Conservation (phyloP, 2,329 filamentous ascomycete genomes). For the Pseudocercospora musae region DNA sequence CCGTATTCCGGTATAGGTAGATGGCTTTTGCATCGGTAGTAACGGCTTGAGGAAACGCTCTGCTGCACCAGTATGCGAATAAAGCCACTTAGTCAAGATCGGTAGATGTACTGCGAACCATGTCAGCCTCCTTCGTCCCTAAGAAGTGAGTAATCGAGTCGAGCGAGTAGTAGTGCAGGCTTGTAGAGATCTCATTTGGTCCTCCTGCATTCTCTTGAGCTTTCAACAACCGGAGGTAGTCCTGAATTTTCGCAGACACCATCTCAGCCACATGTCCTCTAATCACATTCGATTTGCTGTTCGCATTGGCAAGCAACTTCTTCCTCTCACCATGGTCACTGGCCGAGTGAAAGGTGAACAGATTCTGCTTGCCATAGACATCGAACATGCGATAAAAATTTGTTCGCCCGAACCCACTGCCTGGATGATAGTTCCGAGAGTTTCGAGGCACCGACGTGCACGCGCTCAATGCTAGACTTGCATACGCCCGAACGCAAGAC, state of each 20-base stretch:
- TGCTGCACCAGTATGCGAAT: slow-evolving; percentile 40
- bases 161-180: slow-evolving; percentile 53
- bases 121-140: slow-evolving; percentile 42
- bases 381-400: slow-evolving; percentile 57
- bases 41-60: slow-evolving; percentile 40
- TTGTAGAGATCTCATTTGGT: slow-evolving; percentile 47
- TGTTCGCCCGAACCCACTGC: slow-evolving; percentile 50
- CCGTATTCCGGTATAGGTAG: slow-evolving; percentile 52
- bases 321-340: slow-evolving; percentile 50
- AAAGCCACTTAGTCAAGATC: slow-evolving; percentile 49
- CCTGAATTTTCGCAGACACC: slow-evolving; percentile 41
- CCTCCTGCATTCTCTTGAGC: slow-evolving; percentile 25
- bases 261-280: slow-evolving; percentile 33
- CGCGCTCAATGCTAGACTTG: background rate
- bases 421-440: slow-evolving; percentile 18
- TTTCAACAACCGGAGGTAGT: slow-evolving; percentile 44
- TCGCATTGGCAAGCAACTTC: slow-evolving; percentile 52
- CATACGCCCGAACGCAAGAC: slow-evolving; percentile 3
- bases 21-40: slow-evolving; percentile 51
- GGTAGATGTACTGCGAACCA: slow-evolving; percentile 52
- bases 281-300: slow-evolving; percentile 51
- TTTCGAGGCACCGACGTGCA: no score
- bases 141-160: slow-evolving; percentile 54
- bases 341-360: slow-evolving; percentile 50
- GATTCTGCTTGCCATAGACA: slow-evolving; percentile 50